Evolutionary conservation across 805 yeast species (phyloP).

Genomic region (Ogataea nakhonphanomensis): DNA sequence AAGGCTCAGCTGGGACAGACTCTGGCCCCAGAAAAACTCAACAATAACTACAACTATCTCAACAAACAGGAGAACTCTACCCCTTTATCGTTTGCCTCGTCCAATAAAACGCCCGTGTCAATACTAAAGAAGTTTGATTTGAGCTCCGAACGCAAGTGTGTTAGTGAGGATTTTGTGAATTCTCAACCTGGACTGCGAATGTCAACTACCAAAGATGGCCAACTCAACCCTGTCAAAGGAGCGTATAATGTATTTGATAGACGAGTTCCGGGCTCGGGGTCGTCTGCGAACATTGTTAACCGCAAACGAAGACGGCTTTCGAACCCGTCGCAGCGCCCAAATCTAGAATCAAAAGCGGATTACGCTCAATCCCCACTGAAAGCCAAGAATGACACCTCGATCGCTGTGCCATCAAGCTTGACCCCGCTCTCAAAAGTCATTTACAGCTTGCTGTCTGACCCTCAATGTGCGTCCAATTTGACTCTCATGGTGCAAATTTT

Average conservation of each 20-base stretch:
- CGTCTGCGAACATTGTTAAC: conserved; percentile 10
- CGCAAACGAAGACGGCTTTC: conserved; percentile 21
- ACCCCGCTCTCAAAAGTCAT: conserved; percentile 9
- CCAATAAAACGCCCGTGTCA: conserved; percentile 15
- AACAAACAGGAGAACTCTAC: conserved; percentile 9
- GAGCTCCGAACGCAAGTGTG: conserved; percentile 11
- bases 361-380: too few relatives aligned
- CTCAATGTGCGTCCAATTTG: conserved; percentile 27
- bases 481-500: conserved; percentile 27
- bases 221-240: conserved; percentile 27
- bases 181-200: conserved; percentile 23
- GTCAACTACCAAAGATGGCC: conserved; percentile 21
- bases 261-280: conserved; percentile 10
- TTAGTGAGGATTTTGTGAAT: conserved; percentile 22
- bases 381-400: too few relatives aligned
- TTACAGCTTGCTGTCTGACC: conserved; percentile 22
- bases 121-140: conserved; percentile 13
- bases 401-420: not conserved
- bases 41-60: conserved; percentile 19
- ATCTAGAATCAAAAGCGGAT: not conserved
- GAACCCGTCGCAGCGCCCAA: not conserved
- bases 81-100: conserved; percentile 2
- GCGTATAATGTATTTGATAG: conserved; percentile 31
- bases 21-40: conserved; percentile 25
- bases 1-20: conserved; percentile 28